Evolutionary conservation across 2,329 filamentous ascomycete species (phyloP).

Genomic region (Epichloe uncinata): DNA sequence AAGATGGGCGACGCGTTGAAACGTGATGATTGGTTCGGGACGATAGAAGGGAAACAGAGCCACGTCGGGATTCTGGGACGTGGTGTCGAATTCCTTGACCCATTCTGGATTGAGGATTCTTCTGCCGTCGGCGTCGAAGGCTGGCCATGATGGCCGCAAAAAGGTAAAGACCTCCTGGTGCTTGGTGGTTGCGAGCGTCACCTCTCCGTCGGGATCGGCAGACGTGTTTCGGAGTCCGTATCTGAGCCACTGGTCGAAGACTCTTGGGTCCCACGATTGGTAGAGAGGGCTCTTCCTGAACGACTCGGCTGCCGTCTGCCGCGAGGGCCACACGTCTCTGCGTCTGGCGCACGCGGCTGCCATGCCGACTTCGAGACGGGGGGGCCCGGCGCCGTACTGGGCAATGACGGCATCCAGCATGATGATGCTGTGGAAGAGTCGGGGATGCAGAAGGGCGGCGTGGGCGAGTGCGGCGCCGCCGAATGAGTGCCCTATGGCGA

Average conservation of each 20-base stretch:
- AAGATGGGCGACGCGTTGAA: constrained; percentile 43
- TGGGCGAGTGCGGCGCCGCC: constrained; percentile 63
- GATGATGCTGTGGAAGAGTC: constrained; percentile 61
- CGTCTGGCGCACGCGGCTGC: constrained; percentile 54
- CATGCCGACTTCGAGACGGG: constrained; percentile 21
- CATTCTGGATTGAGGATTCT: constrained; percentile 25
- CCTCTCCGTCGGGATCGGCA: constrained; percentile 24
- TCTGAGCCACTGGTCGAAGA: constrained; percentile 48
- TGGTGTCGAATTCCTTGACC: constrained; percentile 34
- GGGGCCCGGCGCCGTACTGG: constrained; percentile 24
- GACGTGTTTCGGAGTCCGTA: constrained; percentile 60
- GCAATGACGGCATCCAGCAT: constrained; percentile 78
- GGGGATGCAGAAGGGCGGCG: constrained; percentile 64
- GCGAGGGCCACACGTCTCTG: constrained; percentile 72
- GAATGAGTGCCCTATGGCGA: constrained; percentile 84
- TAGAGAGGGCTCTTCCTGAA: constrained; percentile 62
- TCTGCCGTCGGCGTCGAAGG: constrained; percentile 23
- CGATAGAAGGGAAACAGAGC: constrained; percentile 49
- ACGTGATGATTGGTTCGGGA: constrained; percentile 45
- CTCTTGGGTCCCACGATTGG: constrained; percentile 65
- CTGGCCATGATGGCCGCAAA: constrained; percentile 44
- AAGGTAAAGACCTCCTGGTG: constrained; percentile 72
- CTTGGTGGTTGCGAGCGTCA: constrained; percentile 69
- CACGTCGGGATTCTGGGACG: constrained; percentile 20
- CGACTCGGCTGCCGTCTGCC: constrained; percentile 49